Conservation (phyloP, 1,139 yeast genomes). For the Yamadazyma oceani region DNA sequence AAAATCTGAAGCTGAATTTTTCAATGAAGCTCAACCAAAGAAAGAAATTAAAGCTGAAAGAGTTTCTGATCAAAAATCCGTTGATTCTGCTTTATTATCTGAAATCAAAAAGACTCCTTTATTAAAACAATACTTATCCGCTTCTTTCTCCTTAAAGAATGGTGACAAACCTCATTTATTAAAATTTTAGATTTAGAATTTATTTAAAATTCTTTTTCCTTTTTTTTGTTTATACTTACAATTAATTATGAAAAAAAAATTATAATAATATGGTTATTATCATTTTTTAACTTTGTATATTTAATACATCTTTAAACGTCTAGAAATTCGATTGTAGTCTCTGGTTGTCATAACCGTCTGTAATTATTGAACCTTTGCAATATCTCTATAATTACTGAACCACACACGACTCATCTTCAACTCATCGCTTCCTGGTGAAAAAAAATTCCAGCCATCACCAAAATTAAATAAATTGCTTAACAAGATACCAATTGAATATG, state of each 20-base stretch:
- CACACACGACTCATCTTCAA: conserved; percentile 2
- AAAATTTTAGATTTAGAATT: conserved; percentile 67
- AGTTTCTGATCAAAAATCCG: conserved; percentile 95
- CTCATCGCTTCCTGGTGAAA: conserved; percentile 7
- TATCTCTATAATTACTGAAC: no score
- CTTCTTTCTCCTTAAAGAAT: conserved; percentile 95
- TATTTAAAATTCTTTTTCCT: conserved; percentile 4
- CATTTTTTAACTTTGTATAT: conserved; percentile 32
- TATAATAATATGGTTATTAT: conserved; percentile 16
- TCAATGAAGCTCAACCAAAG: conserved; percentile 85
- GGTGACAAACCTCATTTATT: conserved; percentile 99
- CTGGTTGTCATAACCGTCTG: no score
- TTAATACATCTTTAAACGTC: conserved; percentile 29
- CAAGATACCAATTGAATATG: conserved; percentile 37
- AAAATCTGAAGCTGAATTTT: conserved; percentile 95
- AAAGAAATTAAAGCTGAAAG: conserved; percentile 92
- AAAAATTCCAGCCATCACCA: conserved; percentile 15
- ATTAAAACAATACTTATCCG: conserved; percentile 95
- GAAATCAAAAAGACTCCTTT: conserved; percentile 98
- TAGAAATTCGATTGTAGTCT: background rate
- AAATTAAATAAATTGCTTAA: conserved; percentile 6
- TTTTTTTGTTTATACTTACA: conserved; percentile 11
- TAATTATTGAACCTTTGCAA: no score
- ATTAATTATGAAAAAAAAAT: conserved; percentile 13
- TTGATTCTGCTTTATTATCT: conserved; percentile 90